These are phyloP conservation scores for Paramecium sexaurelia DNA, from an alignment of 73 alveolate species.

Conservation along the genomic window DNA sequence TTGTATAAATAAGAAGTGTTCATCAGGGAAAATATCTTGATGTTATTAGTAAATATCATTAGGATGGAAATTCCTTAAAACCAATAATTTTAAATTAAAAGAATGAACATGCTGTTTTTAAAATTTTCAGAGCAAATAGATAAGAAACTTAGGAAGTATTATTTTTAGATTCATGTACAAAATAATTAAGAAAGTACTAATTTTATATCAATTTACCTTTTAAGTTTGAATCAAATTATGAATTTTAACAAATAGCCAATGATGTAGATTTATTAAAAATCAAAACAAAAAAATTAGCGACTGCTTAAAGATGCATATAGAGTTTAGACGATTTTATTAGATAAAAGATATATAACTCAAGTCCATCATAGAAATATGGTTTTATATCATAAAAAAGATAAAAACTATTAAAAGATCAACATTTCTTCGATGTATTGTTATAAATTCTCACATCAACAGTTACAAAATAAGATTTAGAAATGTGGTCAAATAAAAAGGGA, in stretches of 20 bases:
- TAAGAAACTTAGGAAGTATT: slow-evolving; percentile 18
- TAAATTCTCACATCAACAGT: neutral
- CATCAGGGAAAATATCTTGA: neutral
- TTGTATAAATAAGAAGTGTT: slow-evolving; percentile 15
- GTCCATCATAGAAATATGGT: slow-evolving; percentile 19
- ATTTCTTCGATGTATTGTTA: neutral
- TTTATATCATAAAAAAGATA: slow-evolving; percentile 1
- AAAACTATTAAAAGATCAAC: slow-evolving; percentile 15
- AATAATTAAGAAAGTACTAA: neutral
- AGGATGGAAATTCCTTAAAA: neutral
- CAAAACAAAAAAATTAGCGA: neutral
- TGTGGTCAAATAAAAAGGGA: neutral
- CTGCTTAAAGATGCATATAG: neutral
- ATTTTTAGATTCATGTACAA: slow-evolving; percentile 37
- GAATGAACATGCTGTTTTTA: slow-evolving; percentile 56
- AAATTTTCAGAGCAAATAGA: slow-evolving; percentile 13
- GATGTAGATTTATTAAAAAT: slow-evolving; percentile 6
- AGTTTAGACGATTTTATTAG: slow-evolving; percentile 20
- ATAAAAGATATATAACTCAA: neutral
- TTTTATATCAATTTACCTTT: slow-evolving; percentile 2
- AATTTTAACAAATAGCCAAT: neutral
- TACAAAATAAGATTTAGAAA: neutral
- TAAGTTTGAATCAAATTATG: neutral
- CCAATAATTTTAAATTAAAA: slow-evolving; percentile 25
- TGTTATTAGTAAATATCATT: neutral